Base-by-base conservation (phyloP, 2,329 filamentous ascomycete genomes). In the Arthrobotrys pseudoclavata region DNA sequence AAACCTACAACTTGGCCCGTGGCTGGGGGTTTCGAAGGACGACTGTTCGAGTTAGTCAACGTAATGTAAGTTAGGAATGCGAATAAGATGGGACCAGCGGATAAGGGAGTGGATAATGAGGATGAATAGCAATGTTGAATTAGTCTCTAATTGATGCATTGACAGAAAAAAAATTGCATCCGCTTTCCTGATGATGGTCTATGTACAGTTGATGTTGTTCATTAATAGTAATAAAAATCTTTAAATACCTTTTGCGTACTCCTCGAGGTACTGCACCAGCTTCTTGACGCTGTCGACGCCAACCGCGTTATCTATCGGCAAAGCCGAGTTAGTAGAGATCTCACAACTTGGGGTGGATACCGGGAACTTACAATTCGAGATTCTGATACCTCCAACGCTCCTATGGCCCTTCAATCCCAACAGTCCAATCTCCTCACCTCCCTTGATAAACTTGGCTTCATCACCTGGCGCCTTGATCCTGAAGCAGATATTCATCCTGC, bases 401-500 rank as follows among this genome's bases (percentile, higher is more conserved):
- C 95, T 88, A 83, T 98, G 95, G 0, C 95, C 95, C 86, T 97
- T 97, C 50, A 97, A 86, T 0, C 94, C 95, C 26, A 90, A 89
- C 24, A 97, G 85, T 0, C 91, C 89, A 66, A 86, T 86, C 76
- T 88, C 88, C 76, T 91, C 89, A 0, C 90, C 91, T 57, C 91
- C 89, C 76, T 90, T 88, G 53, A 98, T 84, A 85, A 98, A 98
- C 0, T 87, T 87, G 84, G 93, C 92, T 84, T 98, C 94, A 48
- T 90, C 89, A 52, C 87, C 88, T 10, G 74, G 67, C 57, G 86
- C 83, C 83, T 83, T 86, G 18, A 97, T 87, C 15, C 94, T 87
- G 87, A 97, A 97, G 87, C 94, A 97, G 74, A 98, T 92, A 84
- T 98, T 98, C 92, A 98, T 97, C 69, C 93, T 87, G 81, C 92